These are phyloP conservation scores for Athelia sp. DNA, from an alignment of 1,284 basidiomycete genomes.

Conservation along the genomic window DNA sequence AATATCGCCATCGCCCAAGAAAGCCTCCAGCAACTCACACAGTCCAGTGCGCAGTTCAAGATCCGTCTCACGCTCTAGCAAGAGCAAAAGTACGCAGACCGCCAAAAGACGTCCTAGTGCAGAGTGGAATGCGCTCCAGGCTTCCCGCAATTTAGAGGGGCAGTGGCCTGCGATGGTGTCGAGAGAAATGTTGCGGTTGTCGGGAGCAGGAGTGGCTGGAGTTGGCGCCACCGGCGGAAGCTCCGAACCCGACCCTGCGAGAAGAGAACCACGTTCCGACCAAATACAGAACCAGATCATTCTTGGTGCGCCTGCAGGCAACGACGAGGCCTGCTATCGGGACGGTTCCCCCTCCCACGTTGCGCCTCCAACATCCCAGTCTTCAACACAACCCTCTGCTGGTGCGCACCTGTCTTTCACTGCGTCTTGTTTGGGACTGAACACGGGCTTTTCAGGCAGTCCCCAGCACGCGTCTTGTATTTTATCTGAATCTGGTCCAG, in stretches of 20 bases:
- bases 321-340: not conserved
- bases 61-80: not conserved
- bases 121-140: not conserved
- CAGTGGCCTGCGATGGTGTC: not conserved
- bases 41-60: not conserved
- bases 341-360: not conserved
- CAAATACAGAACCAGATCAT: not conserved
- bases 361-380: not conserved
- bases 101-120: not conserved
- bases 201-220: not conserved
- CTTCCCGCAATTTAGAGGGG: not conserved
- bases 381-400: not conserved
- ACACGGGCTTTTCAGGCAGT: not conserved
- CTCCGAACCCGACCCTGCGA: not conserved
- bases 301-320: not conserved
- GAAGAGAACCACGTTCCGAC: not conserved
- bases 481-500: not conserved
- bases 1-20: too few relatives aligned
- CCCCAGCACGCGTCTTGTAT: not conserved
- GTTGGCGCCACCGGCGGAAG: not conserved
- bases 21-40: not conserved
- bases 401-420: not conserved
- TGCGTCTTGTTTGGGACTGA: not conserved
- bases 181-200: not conserved
- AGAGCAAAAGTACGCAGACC: not conserved